Conservation (phyloP, 306 rosid genomes). For the Cucumis hystrix region DNA sequence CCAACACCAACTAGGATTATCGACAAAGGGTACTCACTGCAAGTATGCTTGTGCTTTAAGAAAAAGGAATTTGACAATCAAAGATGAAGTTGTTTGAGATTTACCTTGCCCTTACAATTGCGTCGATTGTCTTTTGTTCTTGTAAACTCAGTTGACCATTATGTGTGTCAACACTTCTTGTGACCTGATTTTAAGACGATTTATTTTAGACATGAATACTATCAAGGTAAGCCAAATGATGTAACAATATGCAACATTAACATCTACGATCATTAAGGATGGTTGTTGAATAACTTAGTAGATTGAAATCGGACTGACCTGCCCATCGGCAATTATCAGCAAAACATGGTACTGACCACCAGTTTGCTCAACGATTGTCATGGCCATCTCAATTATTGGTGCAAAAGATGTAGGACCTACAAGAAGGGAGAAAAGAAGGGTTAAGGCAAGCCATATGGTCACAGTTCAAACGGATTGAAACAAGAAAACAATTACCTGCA, state of each 20-base stretch:
- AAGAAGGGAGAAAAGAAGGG: background rate
- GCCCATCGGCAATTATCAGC: slow-evolving; percentile 91
- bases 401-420: slow-evolving; percentile 81
- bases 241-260: background rate
- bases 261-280: background rate
- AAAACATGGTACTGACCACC: slow-evolving; percentile 88
- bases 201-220: background rate
- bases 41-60: background rate
- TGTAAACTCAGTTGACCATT: slow-evolving; percentile 56
- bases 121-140: slow-evolving; percentile 65
- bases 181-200: slow-evolving; percentile 31
- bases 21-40: slow-evolving; percentile 74
- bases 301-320: slow-evolving; percentile 22
- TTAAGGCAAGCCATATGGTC: background rate
- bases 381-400: slow-evolving; percentile 82
- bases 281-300: background rate
- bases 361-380: slow-evolving; percentile 74
- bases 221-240: background rate
- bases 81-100: background rate
- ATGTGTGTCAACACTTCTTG: slow-evolving; percentile 65
- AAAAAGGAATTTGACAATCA: background rate
- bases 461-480: background rate
- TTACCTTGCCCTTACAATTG: slow-evolving; percentile 90
- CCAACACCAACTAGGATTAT: slow-evolving; percentile 85
- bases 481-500: slow-evolving; percentile 31